Evolutionary conservation across 805 yeast species (phyloP), one percentile per base, ranked within the genome.

Genomic region (Kurtzmaniella cleridarum): DNA sequence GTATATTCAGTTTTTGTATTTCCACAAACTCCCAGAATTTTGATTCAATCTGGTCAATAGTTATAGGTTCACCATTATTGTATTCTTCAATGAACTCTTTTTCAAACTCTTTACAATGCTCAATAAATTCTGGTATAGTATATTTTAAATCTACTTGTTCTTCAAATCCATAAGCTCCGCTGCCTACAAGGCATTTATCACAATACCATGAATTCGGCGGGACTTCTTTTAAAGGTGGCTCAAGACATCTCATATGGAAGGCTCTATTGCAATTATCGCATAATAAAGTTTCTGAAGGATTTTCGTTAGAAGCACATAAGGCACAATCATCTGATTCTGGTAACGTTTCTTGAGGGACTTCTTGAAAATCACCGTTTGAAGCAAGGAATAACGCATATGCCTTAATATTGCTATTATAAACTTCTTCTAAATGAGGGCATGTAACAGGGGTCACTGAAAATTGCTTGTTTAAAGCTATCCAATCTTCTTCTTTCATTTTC

Each of bases 131-230:
- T 0, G 64, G 57, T 12, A 86, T 60, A 0, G 81, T 66, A 52
- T 82, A 81, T 32, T 66, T 62, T 14, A 66, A 55, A 1, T 79
- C 74, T 1, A 70, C 66, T 27, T 60, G 59, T 46, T 84, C 93
- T 46, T 84, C 90, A 57, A 91, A 90, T 0, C 95, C 95, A 53
- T 87, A 90, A 46, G 80, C 89, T 1, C 93, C 91, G 30, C 86
- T 82, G 0, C 95, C 96, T 11, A 84, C 69, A n/a, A 90, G 64
- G 59, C 98, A 90, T 41, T 74, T 75, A 36, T 82, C 83, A 57
- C 98, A 90, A 53, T 73, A 81, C 95, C 96, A 90, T 13, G 69
- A 73, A 9, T 75, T 76, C 18, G 66, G 54, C 0, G 90, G 89
- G 2, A 81, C 62, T 2, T 51, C 50, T 1, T 59, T 53, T 17